These are phyloP conservation scores for Myriosclerotinia scirpicola DNA, from an alignment of 2,329 filamentous ascomycete species.

Conservation along the genomic window DNA sequence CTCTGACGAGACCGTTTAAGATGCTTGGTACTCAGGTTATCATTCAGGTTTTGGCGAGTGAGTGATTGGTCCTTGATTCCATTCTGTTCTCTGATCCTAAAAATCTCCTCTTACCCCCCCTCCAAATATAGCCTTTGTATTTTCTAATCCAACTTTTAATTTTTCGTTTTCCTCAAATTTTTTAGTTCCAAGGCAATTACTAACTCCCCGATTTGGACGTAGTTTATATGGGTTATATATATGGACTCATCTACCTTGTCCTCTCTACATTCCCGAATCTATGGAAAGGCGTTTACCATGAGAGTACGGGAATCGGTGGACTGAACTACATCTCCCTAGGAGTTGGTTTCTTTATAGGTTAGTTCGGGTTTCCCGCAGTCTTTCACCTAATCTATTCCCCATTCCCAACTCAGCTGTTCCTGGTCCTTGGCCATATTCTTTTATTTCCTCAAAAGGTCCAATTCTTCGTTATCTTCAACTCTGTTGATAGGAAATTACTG, in stretches of 20 bases:
- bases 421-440: background rate
- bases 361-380: too few species aligned
- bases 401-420: background rate
- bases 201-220: too few species aligned
- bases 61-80: too few species aligned
- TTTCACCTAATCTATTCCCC: background rate
- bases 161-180: too few species aligned
- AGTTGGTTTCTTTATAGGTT: conserved; percentile 46
- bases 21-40: conserved; percentile 54
- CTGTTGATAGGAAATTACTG: background rate
- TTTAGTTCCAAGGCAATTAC: too few species aligned
- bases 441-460: background rate
- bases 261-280: conserved; percentile 61
- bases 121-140: too few species aligned
- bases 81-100: too few species aligned
- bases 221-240: conserved; percentile 52
- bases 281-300: conserved; percentile 55
- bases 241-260: conserved; percentile 55
- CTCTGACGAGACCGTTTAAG: conserved; percentile 50
- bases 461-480: background rate
- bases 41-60: conserved; percentile 49
- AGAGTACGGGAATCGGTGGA: conserved; percentile 58
- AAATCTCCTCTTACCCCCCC: too few species aligned
- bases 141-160: too few species aligned
- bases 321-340: conserved; percentile 53